phyloP scores from a whole-genome alignment of 2,329 filamentous ascomycete species.

The Chaetoscypha palmicola region DNA sequence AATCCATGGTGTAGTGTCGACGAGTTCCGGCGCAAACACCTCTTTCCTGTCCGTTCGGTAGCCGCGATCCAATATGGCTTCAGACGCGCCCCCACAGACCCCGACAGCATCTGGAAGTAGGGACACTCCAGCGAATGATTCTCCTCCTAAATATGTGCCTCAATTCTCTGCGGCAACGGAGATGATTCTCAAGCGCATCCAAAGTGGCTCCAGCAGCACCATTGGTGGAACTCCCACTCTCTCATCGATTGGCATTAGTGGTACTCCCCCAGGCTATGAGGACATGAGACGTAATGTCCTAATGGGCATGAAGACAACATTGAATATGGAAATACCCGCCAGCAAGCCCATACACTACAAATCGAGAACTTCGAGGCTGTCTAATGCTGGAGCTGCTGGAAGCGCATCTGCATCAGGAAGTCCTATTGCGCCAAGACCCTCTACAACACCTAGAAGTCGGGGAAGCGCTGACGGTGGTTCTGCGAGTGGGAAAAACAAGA shows the following conservation, averaged over 20 bases:
- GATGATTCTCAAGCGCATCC: conserved; percentile 33
- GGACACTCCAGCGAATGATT: conserved; percentile 17
- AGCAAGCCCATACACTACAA: conserved; percentile 20
- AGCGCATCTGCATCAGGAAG: conserved; percentile 15
- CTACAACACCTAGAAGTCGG: conserved; percentile 20
- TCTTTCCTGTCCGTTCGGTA: not conserved
- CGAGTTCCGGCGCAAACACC: conserved; percentile 23
- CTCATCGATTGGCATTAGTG: conserved; percentile 25
- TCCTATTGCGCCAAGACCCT: conserved; percentile 13
- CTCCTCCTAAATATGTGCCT: conserved; percentile 30
- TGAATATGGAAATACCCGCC: conserved; percentile 29
- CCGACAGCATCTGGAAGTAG: conserved; percentile 16
- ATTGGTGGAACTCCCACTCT: conserved; percentile 16
- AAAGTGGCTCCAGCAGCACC: conserved; percentile 19
- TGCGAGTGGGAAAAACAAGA: conserved; percentile 17
- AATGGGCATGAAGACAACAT: conserved; percentile 31
- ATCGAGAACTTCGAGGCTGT: not conserved
- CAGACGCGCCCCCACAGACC: conserved; percentile 20
- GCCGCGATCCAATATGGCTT: conserved; percentile 19
- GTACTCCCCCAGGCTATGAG: conserved; percentile 29
- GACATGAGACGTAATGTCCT: conserved; percentile 31
- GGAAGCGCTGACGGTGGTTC: conserved; percentile 13
- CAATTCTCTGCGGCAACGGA: conserved; percentile 32
- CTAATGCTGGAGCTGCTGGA: conserved; percentile 5
- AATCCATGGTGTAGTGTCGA: not conserved